Conservation (phyloP, 2,329 filamentous ascomycete species). For the Epichloe uncinata region DNA sequence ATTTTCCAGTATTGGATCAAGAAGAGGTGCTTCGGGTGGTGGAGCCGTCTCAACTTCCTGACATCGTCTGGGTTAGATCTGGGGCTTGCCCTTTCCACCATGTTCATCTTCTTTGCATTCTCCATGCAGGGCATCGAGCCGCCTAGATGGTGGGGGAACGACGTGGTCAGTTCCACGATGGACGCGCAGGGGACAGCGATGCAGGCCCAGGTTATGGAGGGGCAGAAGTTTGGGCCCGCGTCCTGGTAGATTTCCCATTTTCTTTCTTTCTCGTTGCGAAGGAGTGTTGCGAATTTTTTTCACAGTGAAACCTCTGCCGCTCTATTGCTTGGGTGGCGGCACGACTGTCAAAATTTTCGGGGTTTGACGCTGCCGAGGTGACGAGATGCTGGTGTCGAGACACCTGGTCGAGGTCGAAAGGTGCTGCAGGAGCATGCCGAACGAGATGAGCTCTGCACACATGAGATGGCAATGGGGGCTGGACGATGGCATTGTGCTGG, state of each 20-base stretch:
- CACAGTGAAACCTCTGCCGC: neutral
- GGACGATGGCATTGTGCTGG: conserved; percentile 1
- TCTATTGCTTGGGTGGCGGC: neutral
- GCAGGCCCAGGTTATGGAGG: conserved; percentile 36
- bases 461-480: conserved; percentile 15
- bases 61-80: conserved; percentile 57
- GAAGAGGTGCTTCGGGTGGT: conserved; percentile 52
- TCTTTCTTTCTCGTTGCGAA: neutral
- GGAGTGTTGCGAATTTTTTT: no score
- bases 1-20: conserved; percentile 58
- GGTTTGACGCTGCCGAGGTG: neutral
- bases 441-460: conserved; percentile 23
- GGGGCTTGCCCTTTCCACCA: conserved; percentile 51
- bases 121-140: conserved; percentile 47
- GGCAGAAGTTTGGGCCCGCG: conserved; percentile 48
- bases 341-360: neutral
- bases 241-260: conserved; percentile 27
- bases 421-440: conserved; percentile 23
- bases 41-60: conserved; percentile 61
- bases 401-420: conserved; percentile 17
- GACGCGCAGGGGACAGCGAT: conserved; percentile 47
- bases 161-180: conserved; percentile 44
- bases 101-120: conserved; percentile 59
- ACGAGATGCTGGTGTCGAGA: conserved; percentile 1
- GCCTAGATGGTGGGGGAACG: conserved; percentile 59